A percentile compares a stretch with the other conserved stretches of the same genome.
Conservation (phyloP, 1,139 yeast species). For the Insectozyma bohioensis region DNA sequence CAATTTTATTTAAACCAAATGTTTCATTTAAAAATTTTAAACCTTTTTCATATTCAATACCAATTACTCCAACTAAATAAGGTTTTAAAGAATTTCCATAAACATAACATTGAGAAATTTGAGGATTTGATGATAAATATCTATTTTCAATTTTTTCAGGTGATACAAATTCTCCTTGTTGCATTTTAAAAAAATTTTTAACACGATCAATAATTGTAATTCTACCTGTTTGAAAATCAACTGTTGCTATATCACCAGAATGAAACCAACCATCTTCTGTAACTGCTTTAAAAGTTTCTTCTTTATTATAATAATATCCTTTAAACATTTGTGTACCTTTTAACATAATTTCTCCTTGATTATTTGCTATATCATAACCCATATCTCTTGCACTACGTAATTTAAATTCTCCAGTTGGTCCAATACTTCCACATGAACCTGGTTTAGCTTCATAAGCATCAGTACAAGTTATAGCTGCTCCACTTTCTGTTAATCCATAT, state of each 20-base stretch:
- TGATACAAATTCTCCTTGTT: slow-evolving; percentile 39
- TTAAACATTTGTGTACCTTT: slow-evolving; percentile 33
- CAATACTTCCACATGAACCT: slow-evolving; percentile 35
- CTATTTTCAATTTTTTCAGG: slow-evolving; percentile 38
- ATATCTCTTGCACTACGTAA: slow-evolving; percentile 27
- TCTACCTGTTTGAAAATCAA: slow-evolving; percentile 22
- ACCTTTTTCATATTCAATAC: slow-evolving; percentile 36
- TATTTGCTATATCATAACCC: slow-evolving; percentile 26
- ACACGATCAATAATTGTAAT: slow-evolving; percentile 36
- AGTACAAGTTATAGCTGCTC: slow-evolving; percentile 31
- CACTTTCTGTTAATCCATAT: slow-evolving; percentile 40
- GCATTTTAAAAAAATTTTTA: slow-evolving; percentile 41
- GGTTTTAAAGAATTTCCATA: slow-evolving; percentile 60
- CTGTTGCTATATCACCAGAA: slow-evolving; percentile 38
- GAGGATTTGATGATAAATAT: slow-evolving; percentile 29
- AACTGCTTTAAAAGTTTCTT: slow-evolving; percentile 22
- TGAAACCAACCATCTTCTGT: slow-evolving; percentile 34
- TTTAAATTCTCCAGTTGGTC: slow-evolving; percentile 27
- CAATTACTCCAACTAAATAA: slow-evolving; percentile 59
- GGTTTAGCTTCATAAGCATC: slow-evolving; percentile 30
- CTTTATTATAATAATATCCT: slow-evolving; percentile 28
- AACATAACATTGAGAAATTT: slow-evolving; percentile 29
- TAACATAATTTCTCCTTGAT: slow-evolving; percentile 31
- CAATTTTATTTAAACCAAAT: slow-evolving; percentile 16
- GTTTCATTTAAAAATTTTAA: slow-evolving; percentile 19